Conservation (phyloP, 352 stramenopile species). For the Phytophthora idaei region DNA sequence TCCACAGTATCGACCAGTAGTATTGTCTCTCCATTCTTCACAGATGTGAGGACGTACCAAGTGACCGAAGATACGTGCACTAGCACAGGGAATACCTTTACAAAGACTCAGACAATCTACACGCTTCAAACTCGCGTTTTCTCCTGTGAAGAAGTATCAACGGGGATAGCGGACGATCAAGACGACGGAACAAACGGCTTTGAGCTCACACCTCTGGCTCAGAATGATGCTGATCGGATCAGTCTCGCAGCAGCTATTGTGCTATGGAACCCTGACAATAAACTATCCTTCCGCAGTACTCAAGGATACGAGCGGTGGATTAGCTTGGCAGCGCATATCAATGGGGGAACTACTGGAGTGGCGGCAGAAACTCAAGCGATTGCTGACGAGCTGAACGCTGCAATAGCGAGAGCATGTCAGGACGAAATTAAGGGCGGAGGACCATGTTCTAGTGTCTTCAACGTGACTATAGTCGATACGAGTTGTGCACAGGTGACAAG, state of each 20-base stretch:
- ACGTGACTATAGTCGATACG: conserved; percentile 35
- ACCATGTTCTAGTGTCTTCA: conserved; percentile 56
- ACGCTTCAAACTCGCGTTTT: conserved; percentile 37
- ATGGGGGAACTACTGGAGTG: background rate
- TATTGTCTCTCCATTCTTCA: conserved; percentile 48
- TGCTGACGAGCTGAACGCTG: conserved; percentile 43
- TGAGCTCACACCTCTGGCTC: conserved; percentile 42
- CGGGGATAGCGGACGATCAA: conserved; percentile 49
- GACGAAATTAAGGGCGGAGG: conserved; percentile 33
- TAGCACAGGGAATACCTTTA: conserved; percentile 32
- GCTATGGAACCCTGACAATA: conserved; percentile 50
- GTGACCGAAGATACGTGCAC: conserved; percentile 45
- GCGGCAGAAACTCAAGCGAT: conserved; percentile 19
- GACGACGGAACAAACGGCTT: conserved; percentile 51
- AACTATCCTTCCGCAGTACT: conserved; percentile 51
- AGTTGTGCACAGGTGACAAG: conserved; percentile 39
- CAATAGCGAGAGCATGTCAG: conserved; percentile 29
- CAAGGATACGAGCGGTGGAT: conserved; percentile 63
- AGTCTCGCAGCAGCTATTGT: conserved; percentile 42
- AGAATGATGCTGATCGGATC: conserved; percentile 24
- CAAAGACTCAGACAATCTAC: conserved; percentile 37
- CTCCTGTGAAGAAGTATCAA: conserved; percentile 55
- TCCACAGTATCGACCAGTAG: conserved; percentile 22
- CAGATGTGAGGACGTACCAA: conserved; percentile 38
- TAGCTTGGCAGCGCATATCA: conserved; percentile 13